These are phyloP conservation scores for Clarireedia hainanense DNA, from an alignment of 2,329 filamentous ascomycete species.

Conservation along the genomic window DNA sequence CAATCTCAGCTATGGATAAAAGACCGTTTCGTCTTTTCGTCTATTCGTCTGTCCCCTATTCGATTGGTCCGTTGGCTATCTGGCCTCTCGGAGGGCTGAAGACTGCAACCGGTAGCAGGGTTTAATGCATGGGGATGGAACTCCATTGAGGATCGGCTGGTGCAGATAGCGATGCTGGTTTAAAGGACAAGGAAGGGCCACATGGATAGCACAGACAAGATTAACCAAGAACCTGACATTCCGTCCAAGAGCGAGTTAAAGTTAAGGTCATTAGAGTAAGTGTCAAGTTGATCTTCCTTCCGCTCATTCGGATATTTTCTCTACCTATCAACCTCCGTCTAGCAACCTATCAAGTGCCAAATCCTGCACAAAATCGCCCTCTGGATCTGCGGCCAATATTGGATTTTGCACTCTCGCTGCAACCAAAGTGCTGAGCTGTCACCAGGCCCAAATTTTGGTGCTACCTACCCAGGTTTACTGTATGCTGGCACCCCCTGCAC, in stretches of 20 bases:
- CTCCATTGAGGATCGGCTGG: constrained; percentile 2
- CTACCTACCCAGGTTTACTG: neutral
- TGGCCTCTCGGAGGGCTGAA: constrained; percentile 5
- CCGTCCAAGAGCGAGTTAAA: neutral
- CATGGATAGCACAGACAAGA: constrained; percentile 8
- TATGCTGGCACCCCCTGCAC: neutral
- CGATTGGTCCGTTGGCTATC: constrained; percentile 5
- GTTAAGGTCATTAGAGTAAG: neutral
- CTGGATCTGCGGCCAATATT: too few species aligned
- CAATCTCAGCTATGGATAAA: constrained; percentile 7
- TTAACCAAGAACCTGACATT: neutral
- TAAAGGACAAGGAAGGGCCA: neutral
- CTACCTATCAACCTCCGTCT: too few species aligned
- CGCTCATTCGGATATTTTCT: neutral
- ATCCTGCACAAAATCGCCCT: too few species aligned
- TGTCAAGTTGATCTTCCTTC: neutral
- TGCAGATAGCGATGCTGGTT: constrained; percentile 3
- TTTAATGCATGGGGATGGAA: constrained; percentile 4
- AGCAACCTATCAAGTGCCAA: too few species aligned
- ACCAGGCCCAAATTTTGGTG: neutral
- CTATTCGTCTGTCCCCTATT: neutral
- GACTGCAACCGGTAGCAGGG: constrained; percentile 6
- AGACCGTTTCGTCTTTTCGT: constrained; percentile 11
- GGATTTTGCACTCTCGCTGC: too few species aligned
- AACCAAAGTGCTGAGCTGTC: neutral